phyloP scores from a whole-genome alignment of 345 rosid species.

The Populus deltoides region DNA sequence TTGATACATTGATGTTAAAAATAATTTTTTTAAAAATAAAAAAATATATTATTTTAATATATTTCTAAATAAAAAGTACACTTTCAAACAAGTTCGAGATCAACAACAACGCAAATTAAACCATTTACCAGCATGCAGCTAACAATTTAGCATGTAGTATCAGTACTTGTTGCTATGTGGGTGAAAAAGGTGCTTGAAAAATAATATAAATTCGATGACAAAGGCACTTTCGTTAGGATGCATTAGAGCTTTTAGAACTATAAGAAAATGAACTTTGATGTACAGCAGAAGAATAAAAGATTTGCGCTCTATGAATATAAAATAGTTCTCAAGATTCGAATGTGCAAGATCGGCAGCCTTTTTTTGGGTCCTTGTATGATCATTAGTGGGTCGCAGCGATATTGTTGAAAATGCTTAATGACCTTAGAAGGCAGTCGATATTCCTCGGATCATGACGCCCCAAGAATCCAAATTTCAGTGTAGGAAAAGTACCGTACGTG shows the following conservation, averaged over 20 bases:
- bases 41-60: too few species aligned
- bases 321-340: not conserved
- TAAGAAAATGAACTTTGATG: not conserved
- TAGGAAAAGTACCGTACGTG: not conserved
- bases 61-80: too few species aligned
- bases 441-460: not conserved
- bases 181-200: not conserved
- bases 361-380: too few species aligned
- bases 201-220: too few species aligned
- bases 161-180: too few species aligned
- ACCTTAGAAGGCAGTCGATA: not conserved
- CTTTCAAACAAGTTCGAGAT: too few species aligned
- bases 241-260: not conserved
- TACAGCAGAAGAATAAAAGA: too few species aligned
- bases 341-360: too few species aligned
- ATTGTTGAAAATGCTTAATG: not conserved
- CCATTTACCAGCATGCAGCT: not conserved
- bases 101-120: too few species aligned
- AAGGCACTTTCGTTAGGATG: not conserved
- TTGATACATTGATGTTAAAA: too few species aligned
- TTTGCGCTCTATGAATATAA: not conserved
- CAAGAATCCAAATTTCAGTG: not conserved
- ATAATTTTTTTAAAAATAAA: too few species aligned
- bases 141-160: not conserved
- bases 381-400: too few species aligned